These are phyloP conservation scores for Corylus heterophylla DNA, from an alignment of 306 rosid genomes.

Conservation along the genomic window DNA sequence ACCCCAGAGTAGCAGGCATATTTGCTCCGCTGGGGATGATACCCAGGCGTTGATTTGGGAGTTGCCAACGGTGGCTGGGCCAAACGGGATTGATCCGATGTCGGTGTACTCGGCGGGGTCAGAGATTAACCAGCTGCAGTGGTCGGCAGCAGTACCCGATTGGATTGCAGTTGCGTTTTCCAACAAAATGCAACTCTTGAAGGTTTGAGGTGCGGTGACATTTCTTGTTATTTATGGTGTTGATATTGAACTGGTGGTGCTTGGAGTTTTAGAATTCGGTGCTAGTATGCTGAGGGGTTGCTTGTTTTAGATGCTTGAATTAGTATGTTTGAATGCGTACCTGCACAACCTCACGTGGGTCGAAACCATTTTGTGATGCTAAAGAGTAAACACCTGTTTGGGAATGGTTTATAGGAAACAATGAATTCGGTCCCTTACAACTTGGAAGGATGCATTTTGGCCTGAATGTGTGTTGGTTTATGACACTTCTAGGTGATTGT, in stretches of 20 bases:
- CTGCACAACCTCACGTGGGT: neutral
- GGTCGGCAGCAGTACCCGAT: conserved; percentile 83
- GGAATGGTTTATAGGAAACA: neutral
- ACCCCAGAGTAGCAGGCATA: conserved; percentile 65
- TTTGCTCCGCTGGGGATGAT: conserved; percentile 86
- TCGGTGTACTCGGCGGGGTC: conserved; percentile 66
- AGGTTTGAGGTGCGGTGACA: conserved; percentile 51
- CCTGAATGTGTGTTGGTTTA: neutral
- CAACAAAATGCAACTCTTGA: conserved; percentile 90
- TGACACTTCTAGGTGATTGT: neutral
- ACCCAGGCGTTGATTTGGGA: conserved; percentile 91
- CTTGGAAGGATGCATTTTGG: neutral
- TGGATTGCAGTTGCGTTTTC: conserved; percentile 91
- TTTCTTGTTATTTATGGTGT: neutral
- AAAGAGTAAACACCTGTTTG: neutral
- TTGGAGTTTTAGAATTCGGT: neutral
- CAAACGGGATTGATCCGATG: conserved; percentile 76
- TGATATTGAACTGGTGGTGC: neutral
- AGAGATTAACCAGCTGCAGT: conserved; percentile 91
- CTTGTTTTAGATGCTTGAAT: neutral
- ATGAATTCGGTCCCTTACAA: neutral
- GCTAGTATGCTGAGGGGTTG: neutral
- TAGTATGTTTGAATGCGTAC: neutral
- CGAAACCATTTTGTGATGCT: neutral
- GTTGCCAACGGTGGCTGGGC: conserved; percentile 75